Evolutionary conservation across 73 alveolate genomes (phyloP), one percentile per base, ranked within the genome.

Genomic region (Stentor roeselii): DNA sequence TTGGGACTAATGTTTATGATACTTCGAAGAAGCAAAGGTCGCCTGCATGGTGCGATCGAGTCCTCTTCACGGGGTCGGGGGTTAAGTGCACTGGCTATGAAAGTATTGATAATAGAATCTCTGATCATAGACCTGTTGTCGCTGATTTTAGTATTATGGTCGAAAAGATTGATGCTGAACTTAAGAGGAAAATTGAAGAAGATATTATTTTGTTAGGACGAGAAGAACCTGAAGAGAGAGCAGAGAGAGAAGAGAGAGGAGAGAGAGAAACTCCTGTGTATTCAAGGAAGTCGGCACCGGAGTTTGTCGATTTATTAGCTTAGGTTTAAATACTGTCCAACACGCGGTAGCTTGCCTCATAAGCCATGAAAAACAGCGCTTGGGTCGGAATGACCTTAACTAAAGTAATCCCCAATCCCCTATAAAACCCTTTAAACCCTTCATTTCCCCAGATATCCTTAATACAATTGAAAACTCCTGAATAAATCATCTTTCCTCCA

Each of bases 1-100:
- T 74, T 21, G 92, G 91, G 42, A 86, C 97, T 30, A 82, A 93
- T 60, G 87, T 78, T 41, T 97, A 95, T 87, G 93, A 96, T 41
- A 90, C 96, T 40, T 90, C 95, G 40, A 93, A 95, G 83, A 88
- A 90, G 89, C 75, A 88, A 42, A 90, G 99, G 83, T 91, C 86
- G 32, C 99, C 99, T 21, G 92, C 99, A 11, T 97, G 96, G 95
- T 92, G 98, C 58, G 99, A 97, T 89, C 85, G 99, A 85, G 90
- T 97, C 39, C 83, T 95, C 3, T 93, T 27, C 41, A 21, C 37
- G 21, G 80, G 80, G 34, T 15, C 21, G 34, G 37, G 34, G 21
- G 37, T 67, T 32, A 32, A 67, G 41, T 40, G 42, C 11, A 32
- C 34, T 21, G 37, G 41, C 37, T 67, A 67, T 67, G 37, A 21